A percentile compares a stretch with the other conserved stretches of the same genome.
Evolutionary conservation across 2,329 filamentous ascomycete genomes (phyloP).

Genomic region (Dactylonectria macrodidyma): DNA sequence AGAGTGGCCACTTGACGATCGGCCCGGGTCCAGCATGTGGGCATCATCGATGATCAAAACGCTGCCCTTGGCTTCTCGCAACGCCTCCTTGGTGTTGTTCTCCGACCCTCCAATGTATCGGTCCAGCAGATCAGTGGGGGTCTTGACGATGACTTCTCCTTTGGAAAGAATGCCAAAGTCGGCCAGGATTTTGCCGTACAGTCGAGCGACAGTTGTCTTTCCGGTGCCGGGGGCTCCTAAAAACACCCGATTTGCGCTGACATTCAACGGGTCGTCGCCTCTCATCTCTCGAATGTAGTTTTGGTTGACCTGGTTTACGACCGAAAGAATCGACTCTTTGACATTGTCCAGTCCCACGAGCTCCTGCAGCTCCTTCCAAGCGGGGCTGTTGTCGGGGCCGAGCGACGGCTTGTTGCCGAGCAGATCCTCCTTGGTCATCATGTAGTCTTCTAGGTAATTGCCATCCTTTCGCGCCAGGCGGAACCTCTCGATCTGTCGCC

Average conservation of each 20-base stretch:
- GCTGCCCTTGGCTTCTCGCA: conserved; percentile 76
- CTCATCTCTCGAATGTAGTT: conserved; percentile 77
- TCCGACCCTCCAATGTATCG: conserved; percentile 76
- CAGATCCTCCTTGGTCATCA: conserved; percentile 73
- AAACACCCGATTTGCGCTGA: conserved; percentile 78
- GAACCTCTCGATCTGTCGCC: conserved; percentile 73
- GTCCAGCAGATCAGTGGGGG: conserved; percentile 80
- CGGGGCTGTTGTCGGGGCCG: conserved; percentile 64
- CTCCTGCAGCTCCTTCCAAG: conserved; percentile 71
- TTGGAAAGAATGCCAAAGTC: conserved; percentile 72
- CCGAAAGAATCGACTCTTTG: conserved; percentile 63
- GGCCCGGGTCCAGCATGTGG: conserved; percentile 72
- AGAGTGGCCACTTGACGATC: conserved; percentile 49
- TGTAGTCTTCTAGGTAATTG: conserved; percentile 46
- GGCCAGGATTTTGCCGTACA: conserved; percentile 78
- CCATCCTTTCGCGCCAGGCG: conserved; percentile 50
- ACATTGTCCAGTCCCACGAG: conserved; percentile 73
- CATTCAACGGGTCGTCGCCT: conserved; percentile 70
- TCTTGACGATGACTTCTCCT: conserved; percentile 75
- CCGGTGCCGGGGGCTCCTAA: conserved; percentile 80
- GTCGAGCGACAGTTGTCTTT: conserved; percentile 80
- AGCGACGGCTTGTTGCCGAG: conserved; percentile 76
- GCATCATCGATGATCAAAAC: conserved; percentile 85
- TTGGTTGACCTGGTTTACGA: conserved; percentile 67
- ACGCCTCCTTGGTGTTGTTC: conserved; percentile 77